These are phyloP conservation scores for Avicennia marina DNA, from an alignment of 257 asterid species.

Conservation along the genomic window DNA sequence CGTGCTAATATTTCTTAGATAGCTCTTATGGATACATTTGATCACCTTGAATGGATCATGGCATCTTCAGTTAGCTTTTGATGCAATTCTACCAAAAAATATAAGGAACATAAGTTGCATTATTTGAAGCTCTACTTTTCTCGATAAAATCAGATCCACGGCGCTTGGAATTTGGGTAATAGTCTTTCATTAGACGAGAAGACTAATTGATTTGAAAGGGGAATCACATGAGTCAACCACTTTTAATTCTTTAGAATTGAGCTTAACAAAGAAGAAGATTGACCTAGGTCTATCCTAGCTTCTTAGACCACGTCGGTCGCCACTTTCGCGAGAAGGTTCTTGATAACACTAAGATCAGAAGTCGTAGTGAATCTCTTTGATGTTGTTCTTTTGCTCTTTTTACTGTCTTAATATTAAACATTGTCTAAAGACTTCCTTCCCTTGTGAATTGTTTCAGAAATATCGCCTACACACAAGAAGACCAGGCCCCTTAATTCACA, in stretches of 20 bases:
- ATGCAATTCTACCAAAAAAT: too few relatives aligned
- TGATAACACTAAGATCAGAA: background rate
- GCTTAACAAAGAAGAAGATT: slow-evolving; percentile 13
- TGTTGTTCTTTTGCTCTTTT: background rate
- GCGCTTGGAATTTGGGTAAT: background rate
- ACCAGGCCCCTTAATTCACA: slow-evolving; percentile 31
- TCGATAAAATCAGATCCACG: background rate
- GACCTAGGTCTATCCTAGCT: slow-evolving; percentile 11
- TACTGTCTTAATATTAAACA: background rate
- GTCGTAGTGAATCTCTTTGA: background rate
- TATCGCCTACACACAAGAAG: slow-evolving; percentile 60
- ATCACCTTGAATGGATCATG: background rate
- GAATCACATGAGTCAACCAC: background rate
- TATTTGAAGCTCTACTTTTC: background rate
- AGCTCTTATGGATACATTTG: background rate
- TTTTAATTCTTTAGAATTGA: slow-evolving; percentile 5
- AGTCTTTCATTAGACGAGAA: slow-evolving; percentile 11
- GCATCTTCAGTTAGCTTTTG: background rate
- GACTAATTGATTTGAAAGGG: background rate
- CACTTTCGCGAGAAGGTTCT: background rate
- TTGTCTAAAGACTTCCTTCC: background rate
- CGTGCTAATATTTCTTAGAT: background rate
- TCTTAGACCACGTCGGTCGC: background rate
- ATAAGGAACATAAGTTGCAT: too few relatives aligned
- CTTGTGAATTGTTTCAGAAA: slow-evolving; percentile 27